phyloP scores from a whole-genome alignment of 805 yeast genomes.

The Metschnikowia matae region DNA sequence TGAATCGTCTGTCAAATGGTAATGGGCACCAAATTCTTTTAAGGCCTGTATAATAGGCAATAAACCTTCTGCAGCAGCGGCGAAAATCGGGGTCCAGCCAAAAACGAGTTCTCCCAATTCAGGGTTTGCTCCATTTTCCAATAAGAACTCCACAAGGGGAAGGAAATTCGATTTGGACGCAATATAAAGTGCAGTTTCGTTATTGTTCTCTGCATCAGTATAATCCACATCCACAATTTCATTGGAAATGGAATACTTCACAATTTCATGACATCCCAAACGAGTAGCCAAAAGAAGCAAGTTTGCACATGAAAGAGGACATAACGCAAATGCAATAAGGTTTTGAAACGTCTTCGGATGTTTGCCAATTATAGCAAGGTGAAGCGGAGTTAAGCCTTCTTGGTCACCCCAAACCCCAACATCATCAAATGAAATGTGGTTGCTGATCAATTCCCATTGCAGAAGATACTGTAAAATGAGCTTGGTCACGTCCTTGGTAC shows the following conservation, averaged over 20 bases:
- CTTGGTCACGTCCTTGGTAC: conserved; percentile 60
- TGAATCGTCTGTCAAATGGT: conserved; percentile 62
- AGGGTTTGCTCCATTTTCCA: conserved; percentile 60
- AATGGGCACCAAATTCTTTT: conserved; percentile 50
- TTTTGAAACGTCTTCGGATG: conserved; percentile 73
- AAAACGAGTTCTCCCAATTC: conserved; percentile 74
- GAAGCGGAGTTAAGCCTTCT: conserved; percentile 77
- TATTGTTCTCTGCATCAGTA: conserved; percentile 50
- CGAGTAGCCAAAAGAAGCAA: conserved; percentile 66
- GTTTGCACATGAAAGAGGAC: conserved; percentile 48
- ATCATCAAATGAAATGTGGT: conserved; percentile 50
- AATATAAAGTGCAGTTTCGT: conserved; percentile 79
- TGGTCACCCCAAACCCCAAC: conserved; percentile 65
- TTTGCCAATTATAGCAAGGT: conserved; percentile 74
- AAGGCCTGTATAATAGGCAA: conserved; percentile 53
- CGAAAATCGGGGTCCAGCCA: conserved; percentile 93
- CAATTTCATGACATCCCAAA: conserved; percentile 54
- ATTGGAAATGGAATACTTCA: conserved; percentile 49
- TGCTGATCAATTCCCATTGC: conserved; percentile 57
- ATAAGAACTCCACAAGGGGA: conserved; percentile 50
- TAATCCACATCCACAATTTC: conserved; percentile 63
- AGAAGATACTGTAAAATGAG: conserved; percentile 53
- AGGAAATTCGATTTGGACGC: conserved; percentile 63
- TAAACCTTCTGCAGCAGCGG: conserved; percentile 85
- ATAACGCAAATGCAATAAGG: conserved; percentile 42